These are phyloP conservation scores for Elsinoe australis DNA, from an alignment of 2,329 filamentous ascomycete species.

Conservation along the genomic window DNA sequence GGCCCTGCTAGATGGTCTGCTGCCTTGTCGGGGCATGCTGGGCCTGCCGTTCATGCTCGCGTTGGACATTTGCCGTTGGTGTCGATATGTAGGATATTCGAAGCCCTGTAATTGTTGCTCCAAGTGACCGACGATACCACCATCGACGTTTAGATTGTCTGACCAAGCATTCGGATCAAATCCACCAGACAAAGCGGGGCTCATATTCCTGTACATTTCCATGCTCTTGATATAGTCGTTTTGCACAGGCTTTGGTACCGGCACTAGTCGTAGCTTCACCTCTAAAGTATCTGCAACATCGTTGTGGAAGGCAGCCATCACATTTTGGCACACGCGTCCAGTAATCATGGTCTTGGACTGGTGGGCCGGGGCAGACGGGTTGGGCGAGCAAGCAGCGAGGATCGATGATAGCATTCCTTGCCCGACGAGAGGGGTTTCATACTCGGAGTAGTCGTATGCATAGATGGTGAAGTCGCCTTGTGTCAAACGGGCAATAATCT, in stretches of 20 bases:
- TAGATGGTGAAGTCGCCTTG: constrained; percentile 86
- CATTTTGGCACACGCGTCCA: constrained; percentile 80
- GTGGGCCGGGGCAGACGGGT: constrained; percentile 47
- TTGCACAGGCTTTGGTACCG: constrained; percentile 59
- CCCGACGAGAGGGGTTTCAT: constrained; percentile 83
- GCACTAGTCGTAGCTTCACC: constrained; percentile 80
- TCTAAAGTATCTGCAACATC: constrained; percentile 83
- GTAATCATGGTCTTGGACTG: constrained; percentile 69
- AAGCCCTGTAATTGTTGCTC: constrained; percentile 15
- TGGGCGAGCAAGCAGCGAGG: constrained; percentile 54
- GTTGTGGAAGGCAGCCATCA: constrained; percentile 74
- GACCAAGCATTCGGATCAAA: constrained; percentile 73
- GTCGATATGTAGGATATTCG: constrained; percentile 1
- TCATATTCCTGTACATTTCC: constrained; percentile 53
- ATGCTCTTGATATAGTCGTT: constrained; percentile 54
- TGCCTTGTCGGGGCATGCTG: background rate
- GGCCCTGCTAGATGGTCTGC: constrained; percentile 32
- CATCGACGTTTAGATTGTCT: constrained; percentile 43
- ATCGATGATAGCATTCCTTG: constrained; percentile 91
- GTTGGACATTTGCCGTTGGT: constrained; percentile 16
- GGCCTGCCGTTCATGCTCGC: constrained; percentile 13
- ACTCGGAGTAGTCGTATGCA: constrained; percentile 92
- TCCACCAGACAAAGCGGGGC: constrained; percentile 49
- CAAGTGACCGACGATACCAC: constrained; percentile 6
- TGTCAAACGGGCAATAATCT: constrained; percentile 65